Base-by-base conservation (phyloP, 1,284 basidiomycete genomes). In the Meira miltonrushii region DNA sequence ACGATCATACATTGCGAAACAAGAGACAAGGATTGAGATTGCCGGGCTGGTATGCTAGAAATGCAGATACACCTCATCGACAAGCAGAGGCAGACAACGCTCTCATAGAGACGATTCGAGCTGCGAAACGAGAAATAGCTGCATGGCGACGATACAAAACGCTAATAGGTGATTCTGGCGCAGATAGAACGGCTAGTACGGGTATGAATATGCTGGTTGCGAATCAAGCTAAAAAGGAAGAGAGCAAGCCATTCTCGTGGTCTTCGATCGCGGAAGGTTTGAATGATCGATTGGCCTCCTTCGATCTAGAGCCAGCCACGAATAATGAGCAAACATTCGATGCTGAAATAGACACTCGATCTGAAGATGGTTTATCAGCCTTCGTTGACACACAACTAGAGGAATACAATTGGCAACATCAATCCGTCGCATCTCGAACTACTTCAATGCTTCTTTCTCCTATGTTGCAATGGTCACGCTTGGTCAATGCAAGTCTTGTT, bases 401-500 rank as follows among this genome's bases (percentile, higher is more conserved):
- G 9, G 28, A 33, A 33, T 4, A 33, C 8, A 8, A 33, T 8
- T 4, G 28, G 8, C 28, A 33, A 33, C 8, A 33, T 33, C 28
- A 33, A 33, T 33, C 28, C 28, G 28, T 55, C 37, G 44, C 55
- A 37, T 17, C 49, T 9, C 49, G 54, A 5, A 58, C 55, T 1
- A 17, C 56, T 15, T 21, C 15, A 11, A 28, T 39, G 9, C 28
- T 59, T 40, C n/a, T 61, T 19, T 17, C n/a, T 12, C 59, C 58
- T 11, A 65, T 70, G 49, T 62, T 68, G 28, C 50, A 48, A 55
- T 72, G 70, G 70, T 63, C 68, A 12, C 58, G 62, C 0, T 59
- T 69, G 33, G 65, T 72, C 66, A 71, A 71, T 61, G 56, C 58
- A 39, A 64, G 68, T 15, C 68, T 72, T n/a, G 65, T 72, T 58